phyloP scores from a whole-genome alignment of 306 rosid species.

The Potentilla sterilis region DNA sequence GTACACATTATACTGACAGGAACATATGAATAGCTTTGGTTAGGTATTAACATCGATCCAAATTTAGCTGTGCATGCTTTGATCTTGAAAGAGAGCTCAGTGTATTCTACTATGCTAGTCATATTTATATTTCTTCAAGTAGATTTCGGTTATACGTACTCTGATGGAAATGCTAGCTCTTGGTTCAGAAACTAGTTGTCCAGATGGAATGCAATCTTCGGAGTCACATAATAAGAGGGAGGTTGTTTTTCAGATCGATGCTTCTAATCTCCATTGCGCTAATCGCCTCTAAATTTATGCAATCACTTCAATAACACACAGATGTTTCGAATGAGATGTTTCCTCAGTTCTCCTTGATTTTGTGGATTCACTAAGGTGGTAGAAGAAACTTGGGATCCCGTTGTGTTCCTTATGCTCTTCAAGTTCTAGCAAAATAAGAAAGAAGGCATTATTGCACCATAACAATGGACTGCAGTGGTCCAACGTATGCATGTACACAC shows the following conservation, averaged over 20 bases:
- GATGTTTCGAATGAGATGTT: not conserved
- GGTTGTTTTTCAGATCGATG: not conserved
- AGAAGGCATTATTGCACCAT: slow-evolving; percentile 1
- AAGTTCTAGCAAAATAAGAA: not conserved
- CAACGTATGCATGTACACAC: not conserved
- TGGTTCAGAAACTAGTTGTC: not conserved
- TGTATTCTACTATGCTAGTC: too few species aligned
- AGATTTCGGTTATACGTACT: not conserved
- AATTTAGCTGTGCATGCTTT: not conserved
- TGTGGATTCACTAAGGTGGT: slow-evolving; percentile 4
- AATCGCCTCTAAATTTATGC: not conserved
- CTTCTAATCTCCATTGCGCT: not conserved
- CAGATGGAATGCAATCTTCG: not conserved
- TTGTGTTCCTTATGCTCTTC: not conserved
- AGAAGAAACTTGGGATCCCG: not conserved
- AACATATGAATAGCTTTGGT: not conserved
- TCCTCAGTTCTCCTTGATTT: not conserved
- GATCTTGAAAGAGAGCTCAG: too few species aligned
- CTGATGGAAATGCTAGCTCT: not conserved
- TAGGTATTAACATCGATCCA: not conserved
- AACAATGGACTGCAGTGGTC: slow-evolving; percentile 21
- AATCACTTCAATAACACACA: not conserved
- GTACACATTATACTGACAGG: not conserved
- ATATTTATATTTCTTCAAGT: not conserved
- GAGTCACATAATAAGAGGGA: not conserved